Base-by-base conservation (phyloP, 495 filamentous ascomycete species). In the Aspergillus olivimuriae region DNA sequence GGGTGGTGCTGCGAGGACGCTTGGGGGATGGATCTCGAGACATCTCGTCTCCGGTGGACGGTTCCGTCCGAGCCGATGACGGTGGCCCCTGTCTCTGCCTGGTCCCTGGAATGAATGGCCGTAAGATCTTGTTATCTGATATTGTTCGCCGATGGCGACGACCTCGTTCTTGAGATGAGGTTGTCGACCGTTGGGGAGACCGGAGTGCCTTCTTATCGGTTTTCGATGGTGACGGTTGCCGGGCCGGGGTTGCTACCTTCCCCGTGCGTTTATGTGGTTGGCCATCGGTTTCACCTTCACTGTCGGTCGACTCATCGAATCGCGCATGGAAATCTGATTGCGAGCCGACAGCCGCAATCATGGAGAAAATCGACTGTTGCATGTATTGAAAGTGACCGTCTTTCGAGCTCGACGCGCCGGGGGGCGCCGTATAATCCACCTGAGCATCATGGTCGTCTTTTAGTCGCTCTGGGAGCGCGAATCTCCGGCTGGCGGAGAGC, bases 311-410 rank as follows among this genome's bases (percentile, higher is more conserved):
- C 21, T 81, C 83, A 50, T 92, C 86, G 57, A 95, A 92, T 24
- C 85, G 76, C 40, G 83, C 75, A 58, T 83, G 80, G 58, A 91
- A 87, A 57, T 91, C 83, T 16, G 82, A 81, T 36, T 77, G 78
- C 41, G 86, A 87, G 4, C 87, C 88, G 30, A 88, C 89, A n/a
- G 87, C 85, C 12, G 90, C 87, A 47, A 98, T 90, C 65, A 98
- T 76, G 40, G 88, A 89, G 63, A 96, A 95, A 39, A 98, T 76
- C 38, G 87, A 91, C 66, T 96, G 90, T 63, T 96, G 91, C 86
- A 95, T 86, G 50, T 87, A 86, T 17, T 71, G 72, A 17, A 69
- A 44, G 22, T 72, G 59, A 32, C 60, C 60, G 39, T 72, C 73
- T 19, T 65, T 57, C 19, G 68, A 46, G n/a, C 48, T 45, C 37